Conservation (phyloP, 2,329 filamentous ascomycete genomes). For the Lecanicillium sp. region DNA sequence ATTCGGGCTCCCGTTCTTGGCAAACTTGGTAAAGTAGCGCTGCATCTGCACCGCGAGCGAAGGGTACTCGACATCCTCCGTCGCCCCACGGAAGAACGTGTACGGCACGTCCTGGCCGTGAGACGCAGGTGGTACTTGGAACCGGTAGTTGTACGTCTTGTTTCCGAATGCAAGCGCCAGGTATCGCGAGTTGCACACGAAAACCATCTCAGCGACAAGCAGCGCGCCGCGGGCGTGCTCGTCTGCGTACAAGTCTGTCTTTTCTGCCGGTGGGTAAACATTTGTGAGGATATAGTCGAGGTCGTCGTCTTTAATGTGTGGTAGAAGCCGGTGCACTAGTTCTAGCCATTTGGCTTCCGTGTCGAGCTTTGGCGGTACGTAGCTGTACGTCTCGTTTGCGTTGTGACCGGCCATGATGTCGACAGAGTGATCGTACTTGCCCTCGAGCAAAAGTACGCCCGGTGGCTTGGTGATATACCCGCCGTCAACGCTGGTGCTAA, state of each 20-base stretch:
- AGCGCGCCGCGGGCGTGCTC: slow-evolving; percentile 24
- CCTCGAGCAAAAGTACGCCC: slow-evolving; percentile 17
- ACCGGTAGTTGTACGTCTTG: slow-evolving; percentile 39
- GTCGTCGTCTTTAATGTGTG: slow-evolving; percentile 10
- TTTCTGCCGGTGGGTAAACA: slow-evolving; percentile 8
- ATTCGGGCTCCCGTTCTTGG: slow-evolving; percentile 19
- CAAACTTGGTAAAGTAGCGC: slow-evolving; percentile 22
- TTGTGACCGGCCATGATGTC: slow-evolving; percentile 25
- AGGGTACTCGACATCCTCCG: slow-evolving; percentile 13
- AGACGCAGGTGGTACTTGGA: slow-evolving; percentile 38
- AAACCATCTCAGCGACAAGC: slow-evolving; percentile 30
- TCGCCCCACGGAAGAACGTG: slow-evolving; percentile 36
- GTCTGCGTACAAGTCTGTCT: slow-evolving; percentile 2
- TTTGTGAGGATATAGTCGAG: slow-evolving; percentile 31
- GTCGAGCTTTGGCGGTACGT: slow-evolving; percentile 34
- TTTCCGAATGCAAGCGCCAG: slow-evolving; percentile 35
- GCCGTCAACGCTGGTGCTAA: slow-evolving; percentile 27
- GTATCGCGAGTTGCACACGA: slow-evolving; percentile 43
- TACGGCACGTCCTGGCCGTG: slow-evolving; percentile 43
- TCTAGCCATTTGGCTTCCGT: slow-evolving; percentile 28
- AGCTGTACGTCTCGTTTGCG: slow-evolving; percentile 39
- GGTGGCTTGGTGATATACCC: slow-evolving; percentile 21
- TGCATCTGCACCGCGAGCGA: slow-evolving; percentile 21
- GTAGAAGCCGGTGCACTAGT: slow-evolving; percentile 25
- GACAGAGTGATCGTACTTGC: slow-evolving; percentile 18